Evolutionary conservation across 306 rosid species (phyloP).

Genomic region (Potentilla sterilis): DNA sequence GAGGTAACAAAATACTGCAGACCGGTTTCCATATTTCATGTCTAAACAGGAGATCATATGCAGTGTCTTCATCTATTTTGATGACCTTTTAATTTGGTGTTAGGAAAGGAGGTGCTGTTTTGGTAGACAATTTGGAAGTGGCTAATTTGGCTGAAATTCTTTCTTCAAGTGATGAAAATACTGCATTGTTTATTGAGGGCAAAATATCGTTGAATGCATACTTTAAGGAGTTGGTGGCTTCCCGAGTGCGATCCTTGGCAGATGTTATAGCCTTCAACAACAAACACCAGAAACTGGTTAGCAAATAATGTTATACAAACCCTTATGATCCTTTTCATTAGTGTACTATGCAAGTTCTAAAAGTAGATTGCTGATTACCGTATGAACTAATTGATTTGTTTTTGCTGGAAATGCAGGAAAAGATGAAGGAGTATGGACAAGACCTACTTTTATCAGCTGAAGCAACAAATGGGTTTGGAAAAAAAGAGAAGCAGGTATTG

Average conservation of each 20-base stretch:
- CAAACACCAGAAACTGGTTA: conserved; percentile 12
- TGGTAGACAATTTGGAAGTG: conserved; percentile 45
- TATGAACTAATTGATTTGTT: background rate
- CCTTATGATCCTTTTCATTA: background rate
- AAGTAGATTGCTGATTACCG: background rate
- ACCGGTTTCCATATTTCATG: background rate
- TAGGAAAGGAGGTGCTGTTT: conserved; percentile 48
- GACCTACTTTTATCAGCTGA: conserved; percentile 40
- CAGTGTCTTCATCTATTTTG: background rate
- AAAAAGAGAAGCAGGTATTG: conserved; percentile 32
- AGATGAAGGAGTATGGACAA: conserved; percentile 50
- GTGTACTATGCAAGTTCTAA: background rate
- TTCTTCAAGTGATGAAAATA: background rate
- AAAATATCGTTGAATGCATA: conserved; percentile 24
- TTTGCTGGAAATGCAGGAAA: conserved; percentile 35
- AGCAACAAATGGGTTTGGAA: conserved; percentile 45
- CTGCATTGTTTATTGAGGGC: conserved; percentile 8
- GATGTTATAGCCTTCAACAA: conserved; percentile 29
- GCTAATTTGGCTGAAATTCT: conserved; percentile 10
- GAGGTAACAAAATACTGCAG: conserved; percentile 33
- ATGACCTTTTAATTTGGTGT: background rate
- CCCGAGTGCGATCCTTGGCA: conserved; percentile 27
- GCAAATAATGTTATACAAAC: background rate
- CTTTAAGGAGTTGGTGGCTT: conserved; percentile 25
- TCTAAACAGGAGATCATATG: background rate